Evolutionary conservation across 345 rosid genomes (phyloP).

Genomic region (Heritiera littoralis): DNA sequence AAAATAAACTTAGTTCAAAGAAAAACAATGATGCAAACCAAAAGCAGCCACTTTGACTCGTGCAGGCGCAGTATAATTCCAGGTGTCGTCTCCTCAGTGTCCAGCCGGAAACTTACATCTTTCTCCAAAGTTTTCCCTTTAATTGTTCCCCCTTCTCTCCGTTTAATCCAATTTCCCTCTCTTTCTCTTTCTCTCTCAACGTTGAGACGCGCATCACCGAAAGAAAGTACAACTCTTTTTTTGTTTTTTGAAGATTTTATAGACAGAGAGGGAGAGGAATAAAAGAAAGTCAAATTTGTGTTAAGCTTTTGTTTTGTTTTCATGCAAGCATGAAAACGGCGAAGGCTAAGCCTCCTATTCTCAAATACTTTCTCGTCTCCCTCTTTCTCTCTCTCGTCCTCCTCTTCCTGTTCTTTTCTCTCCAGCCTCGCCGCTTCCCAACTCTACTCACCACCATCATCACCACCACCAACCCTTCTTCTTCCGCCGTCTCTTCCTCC

Average conservation of each 20-base stretch:
- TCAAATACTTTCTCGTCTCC: neutral
- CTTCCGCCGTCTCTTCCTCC: slow-evolving; percentile 6
- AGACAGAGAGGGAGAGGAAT: too few relatives aligned
- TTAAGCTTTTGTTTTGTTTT: neutral
- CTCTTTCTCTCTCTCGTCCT: neutral
- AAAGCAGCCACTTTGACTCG: neutral
- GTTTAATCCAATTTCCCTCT: neutral
- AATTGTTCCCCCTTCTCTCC: neutral
- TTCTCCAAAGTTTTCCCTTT: neutral
- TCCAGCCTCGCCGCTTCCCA: neutral
- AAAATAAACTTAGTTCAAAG: too few relatives aligned
- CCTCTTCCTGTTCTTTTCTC: neutral
- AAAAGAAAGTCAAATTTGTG: neutral
- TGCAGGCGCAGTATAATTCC: neutral
- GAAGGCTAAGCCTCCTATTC: neutral
- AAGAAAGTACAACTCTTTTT: neutral
- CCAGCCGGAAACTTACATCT: neutral
- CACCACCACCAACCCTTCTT: neutral
- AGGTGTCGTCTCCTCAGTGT: neutral
- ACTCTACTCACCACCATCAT: neutral
- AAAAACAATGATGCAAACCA: too few relatives aligned
- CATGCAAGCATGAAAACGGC: slow-evolving; percentile 11
- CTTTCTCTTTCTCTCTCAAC: neutral
- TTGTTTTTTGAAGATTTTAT: too few relatives aligned
- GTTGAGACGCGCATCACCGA: neutral